These are phyloP conservation scores for Naganishia sp. DNA, from an alignment of 1,284 basidiomycete genomes.

Conservation along the genomic window DNA sequence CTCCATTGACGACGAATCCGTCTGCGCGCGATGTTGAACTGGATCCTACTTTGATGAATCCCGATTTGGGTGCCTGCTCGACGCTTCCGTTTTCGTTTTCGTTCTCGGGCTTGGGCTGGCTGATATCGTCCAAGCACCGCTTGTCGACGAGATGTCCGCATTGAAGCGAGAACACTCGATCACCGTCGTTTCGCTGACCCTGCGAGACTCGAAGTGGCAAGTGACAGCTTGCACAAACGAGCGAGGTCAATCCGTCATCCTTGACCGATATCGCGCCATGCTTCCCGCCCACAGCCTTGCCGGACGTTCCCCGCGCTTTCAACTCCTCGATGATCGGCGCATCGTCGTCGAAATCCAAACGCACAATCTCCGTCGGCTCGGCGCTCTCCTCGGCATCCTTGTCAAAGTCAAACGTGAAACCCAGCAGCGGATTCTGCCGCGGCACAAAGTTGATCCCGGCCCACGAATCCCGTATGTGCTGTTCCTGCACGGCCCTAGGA, in stretches of 20 bases:
- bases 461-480: conserved; percentile 31
- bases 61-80: not conserved
- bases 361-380: conserved; percentile 29
- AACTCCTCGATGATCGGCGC: conserved; percentile 25
- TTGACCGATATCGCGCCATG: not conserved
- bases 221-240: conserved; percentile 47
- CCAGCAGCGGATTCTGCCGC: conserved; percentile 16
- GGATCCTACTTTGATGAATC: conserved; percentile 13
- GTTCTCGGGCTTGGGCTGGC: conserved; percentile 7
- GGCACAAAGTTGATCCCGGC: conserved; percentile 29
- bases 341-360: conserved; percentile 34
- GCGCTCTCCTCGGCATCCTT: conserved; percentile 27
- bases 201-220: conserved; percentile 44
- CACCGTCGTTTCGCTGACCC: conserved; percentile 41
- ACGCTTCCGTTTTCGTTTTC: not conserved
- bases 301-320: not conserved
- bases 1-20: conserved; percentile 13
- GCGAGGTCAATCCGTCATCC: conserved; percentile 32
- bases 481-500: not conserved
- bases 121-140: conserved; percentile 43
- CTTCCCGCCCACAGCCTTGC: not conserved
- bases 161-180: conserved; percentile 48
- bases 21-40: conserved; percentile 1
- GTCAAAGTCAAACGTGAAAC: conserved; percentile 33
- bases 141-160: conserved; percentile 54